These are phyloP conservation scores for Glycine latifolia DNA, from an alignment of 306 rosid genomes.

Conservation along the genomic window DNA sequence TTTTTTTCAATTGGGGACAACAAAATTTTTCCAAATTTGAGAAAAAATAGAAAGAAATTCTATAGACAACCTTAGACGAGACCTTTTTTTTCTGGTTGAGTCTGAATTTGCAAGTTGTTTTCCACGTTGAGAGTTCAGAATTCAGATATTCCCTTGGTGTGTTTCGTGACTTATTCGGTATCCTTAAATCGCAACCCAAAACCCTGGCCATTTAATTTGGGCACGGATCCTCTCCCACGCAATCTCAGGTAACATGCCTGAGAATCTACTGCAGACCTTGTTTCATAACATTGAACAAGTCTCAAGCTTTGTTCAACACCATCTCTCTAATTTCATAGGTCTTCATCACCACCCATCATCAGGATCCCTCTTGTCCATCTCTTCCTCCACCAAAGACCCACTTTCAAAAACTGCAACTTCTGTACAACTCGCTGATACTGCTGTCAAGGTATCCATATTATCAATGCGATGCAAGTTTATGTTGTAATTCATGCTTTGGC, in stretches of 20 bases:
- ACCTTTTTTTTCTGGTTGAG: too few relatives aligned
- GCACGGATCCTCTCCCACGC: neutral
- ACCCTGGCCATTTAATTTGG: too few relatives aligned
- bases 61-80: too few relatives aligned
- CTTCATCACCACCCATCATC: conserved; percentile 45
- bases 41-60: too few relatives aligned
- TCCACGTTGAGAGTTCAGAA: too few relatives aligned
- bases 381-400: conserved; percentile 51
- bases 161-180: too few relatives aligned
- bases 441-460: conserved; percentile 57
- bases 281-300: conserved; percentile 57
- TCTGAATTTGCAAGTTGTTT: too few relatives aligned
- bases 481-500: neutral
- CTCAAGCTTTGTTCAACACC: conserved; percentile 69
- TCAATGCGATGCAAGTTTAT: neutral
- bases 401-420: conserved; percentile 38
- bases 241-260: conserved; percentile 62
- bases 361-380: conserved; percentile 46
- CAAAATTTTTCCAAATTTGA: too few relatives aligned
- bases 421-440: conserved; percentile 47
- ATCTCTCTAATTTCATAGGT: conserved; percentile 57
- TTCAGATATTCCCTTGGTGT: too few relatives aligned
- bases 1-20: too few relatives aligned
- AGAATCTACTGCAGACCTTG: conserved; percentile 62
- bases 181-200: too few relatives aligned